Evolutionary conservation across 306 rosid species (phyloP), one percentile per base, ranked within the genome.

Genomic region (Carpinus viminea): DNA sequence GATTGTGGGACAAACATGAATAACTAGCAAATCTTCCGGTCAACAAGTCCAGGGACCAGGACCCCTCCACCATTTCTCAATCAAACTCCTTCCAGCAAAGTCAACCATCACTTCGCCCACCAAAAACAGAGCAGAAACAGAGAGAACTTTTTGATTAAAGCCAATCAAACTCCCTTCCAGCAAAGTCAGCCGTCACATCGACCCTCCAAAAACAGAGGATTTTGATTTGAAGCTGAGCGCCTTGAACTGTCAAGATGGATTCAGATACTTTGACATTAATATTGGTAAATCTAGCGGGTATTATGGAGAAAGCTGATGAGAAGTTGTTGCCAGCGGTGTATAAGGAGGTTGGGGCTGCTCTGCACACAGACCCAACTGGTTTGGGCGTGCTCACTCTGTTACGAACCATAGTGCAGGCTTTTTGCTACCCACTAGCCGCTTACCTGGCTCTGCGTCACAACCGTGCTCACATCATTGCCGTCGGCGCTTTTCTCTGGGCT

Each of bases 311-410:
- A 36, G 93, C 96, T 0, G 97, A 92, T 38, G 91, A 88, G 76
- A 82, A 96, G 6, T 46, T 94, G 79, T n/a, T 92, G 17, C 97
- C 96, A 2, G 96, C 93, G 7, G 97, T 88, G 1, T 94, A 92
- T 64, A 89, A 89, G 54, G 98, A 92, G 24, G 85, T 94, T 1
- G 94, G 96, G 7, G 84, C 77, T 2, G 92, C 90, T 69, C 90
- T 94, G 0, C 85, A 88, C 81, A 86, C 84, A 4, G 97, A 88
- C 79, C 98, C 98, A 21, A 90, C 94, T 9, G 91, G 91, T 0
- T 78, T 92, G 57, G 97, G 97, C 0, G 89, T 93, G 0, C 87
- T 94, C 21, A 92, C 93, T 71, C 87, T 92, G 2, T 88, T 85
- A 61, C 83, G 97, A 72, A 92, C 98, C 34, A 74, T 91, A 0